A percentile compares a stretch with the other conserved stretches of the same genome.
phyloP scores from a whole-genome alignment of 495 filamentous ascomycete genomes.

The Rostrohypoxylon terebratum region DNA sequence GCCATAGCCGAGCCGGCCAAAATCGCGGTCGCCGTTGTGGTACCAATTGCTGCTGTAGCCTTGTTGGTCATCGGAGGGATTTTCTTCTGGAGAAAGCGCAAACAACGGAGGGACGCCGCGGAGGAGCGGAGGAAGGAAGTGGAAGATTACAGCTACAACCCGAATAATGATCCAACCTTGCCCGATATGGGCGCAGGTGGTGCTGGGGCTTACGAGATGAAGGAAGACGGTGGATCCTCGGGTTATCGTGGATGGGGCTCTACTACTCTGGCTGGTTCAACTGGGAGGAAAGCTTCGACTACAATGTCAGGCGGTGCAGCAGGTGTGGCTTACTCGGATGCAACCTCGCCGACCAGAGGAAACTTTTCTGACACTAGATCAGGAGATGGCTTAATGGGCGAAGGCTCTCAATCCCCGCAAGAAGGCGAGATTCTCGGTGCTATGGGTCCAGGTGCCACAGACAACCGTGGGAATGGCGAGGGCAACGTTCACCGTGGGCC shows the following conservation, averaged over 20 bases:
- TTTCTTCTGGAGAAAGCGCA: conserved; percentile 88
- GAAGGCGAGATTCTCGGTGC: conserved; percentile 77
- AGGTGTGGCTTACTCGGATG: conserved; percentile 77
- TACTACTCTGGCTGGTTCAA: conserved; percentile 74
- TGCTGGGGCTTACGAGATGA: conserved; percentile 72
- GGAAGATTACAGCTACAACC: conserved; percentile 96
- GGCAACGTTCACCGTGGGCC: conserved; percentile 85
- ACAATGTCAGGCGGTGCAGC: conserved; percentile 83
- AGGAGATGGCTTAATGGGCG: conserved; percentile 72
- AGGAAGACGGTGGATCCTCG: conserved; percentile 70
- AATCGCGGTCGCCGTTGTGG: conserved; percentile 92
- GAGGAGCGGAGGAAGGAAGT: conserved; percentile 93
- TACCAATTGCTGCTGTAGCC: conserved; percentile 90
- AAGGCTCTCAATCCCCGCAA: conserved; percentile 67
- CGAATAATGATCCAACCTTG: conserved; percentile 88
- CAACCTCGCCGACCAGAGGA: conserved; percentile 76
- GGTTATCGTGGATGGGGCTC: conserved; percentile 98
- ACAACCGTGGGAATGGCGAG: conserved; percentile 61
- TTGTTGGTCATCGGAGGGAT: conserved; percentile 79
- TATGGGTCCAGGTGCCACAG: conserved; percentile 77
- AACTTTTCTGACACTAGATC: conserved; percentile 79
- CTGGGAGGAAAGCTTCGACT: conserved; percentile 83
- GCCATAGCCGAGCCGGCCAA: conserved; percentile 72
- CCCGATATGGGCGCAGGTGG: conserved; percentile 68
- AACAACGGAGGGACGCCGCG: conserved; percentile 83